phyloP scores from a whole-genome alignment of 1,139 yeast genomes.

The Kodamaea plutei region DNA sequence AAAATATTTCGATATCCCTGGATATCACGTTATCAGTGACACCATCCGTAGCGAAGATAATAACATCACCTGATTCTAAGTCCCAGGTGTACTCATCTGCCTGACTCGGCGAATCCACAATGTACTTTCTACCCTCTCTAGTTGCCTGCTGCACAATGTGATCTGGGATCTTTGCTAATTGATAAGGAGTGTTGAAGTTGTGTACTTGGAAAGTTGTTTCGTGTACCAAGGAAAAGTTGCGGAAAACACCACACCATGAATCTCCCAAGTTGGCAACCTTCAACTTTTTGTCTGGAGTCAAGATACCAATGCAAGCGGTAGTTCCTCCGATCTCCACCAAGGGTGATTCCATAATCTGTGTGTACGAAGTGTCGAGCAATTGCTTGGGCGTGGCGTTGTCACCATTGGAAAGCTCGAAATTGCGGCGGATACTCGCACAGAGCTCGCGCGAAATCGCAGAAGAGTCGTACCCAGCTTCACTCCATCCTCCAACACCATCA shows the following conservation, averaged over 20 bases:
- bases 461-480: conserved; percentile 86
- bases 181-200: conserved; percentile 88
- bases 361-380: conserved; percentile 54
- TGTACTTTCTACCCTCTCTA: conserved; percentile 54
- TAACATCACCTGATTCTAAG: conserved; percentile 63
- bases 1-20: conserved; percentile 63
- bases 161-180: conserved; percentile 78
- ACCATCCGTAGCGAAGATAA: conserved; percentile 90
- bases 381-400: conserved; percentile 36
- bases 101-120: conserved; percentile 52
- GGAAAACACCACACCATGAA: conserved; percentile 87
- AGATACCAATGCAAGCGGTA: conserved; percentile 83
- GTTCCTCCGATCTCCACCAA: conserved; percentile 91
- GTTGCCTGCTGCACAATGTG: conserved; percentile 54
- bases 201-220: conserved; percentile 81
- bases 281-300: conserved; percentile 48
- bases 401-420: conserved; percentile 21
- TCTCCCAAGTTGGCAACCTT: conserved; percentile 85
- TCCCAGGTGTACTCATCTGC: conserved; percentile 49
- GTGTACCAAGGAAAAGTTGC: conserved; percentile 56
- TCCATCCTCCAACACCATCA: conserved; percentile 99
- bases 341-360: conserved; percentile 47
- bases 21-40: conserved; percentile 80
- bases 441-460: conserved; percentile 73
- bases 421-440: conserved; percentile 38